Percentiles rank a stretch among this genome's conserved stretches.
Conservation (phyloP, 495 filamentous ascomycete species). For the Aspergillus cavernicola region DNA sequence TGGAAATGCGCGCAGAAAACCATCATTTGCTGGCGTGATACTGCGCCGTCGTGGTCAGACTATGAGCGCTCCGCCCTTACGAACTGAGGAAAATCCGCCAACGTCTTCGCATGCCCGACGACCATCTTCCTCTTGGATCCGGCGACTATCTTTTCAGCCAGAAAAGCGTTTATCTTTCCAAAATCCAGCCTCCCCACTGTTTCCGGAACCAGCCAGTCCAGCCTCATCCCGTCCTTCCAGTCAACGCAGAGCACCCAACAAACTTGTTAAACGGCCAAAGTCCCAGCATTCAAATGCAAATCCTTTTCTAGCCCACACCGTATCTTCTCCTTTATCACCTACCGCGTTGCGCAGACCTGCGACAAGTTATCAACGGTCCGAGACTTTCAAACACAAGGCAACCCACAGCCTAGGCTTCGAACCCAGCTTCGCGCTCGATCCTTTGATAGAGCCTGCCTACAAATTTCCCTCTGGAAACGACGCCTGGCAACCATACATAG, state of each 20-base stretch:
- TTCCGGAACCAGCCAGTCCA: conserved; percentile 66
- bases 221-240: conserved; percentile 48
- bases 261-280: conserved; percentile 78
- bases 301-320: conserved; percentile 24
- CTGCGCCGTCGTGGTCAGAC: conserved; percentile 38
- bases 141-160: conserved; percentile 71
- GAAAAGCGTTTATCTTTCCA: conserved; percentile 64
- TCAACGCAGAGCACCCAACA: conserved; percentile 64
- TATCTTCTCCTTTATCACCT: conserved; percentile 50
- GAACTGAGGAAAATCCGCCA: conserved; percentile 25
- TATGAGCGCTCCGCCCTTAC: conserved; percentile 33
- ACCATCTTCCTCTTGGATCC: conserved; percentile 69
- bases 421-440: conserved; percentile 17
- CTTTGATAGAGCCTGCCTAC: conserved; percentile 14
- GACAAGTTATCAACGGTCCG: conserved; percentile 82
- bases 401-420: conserved; percentile 32
- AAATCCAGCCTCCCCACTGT: conserved; percentile 64
- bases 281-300: conserved; percentile 53
- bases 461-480: conserved; percentile 16
- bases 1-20: conserved; percentile 26
- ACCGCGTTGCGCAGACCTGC: conserved; percentile 66
- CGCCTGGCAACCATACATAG: conserved; percentile 48
- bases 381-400: conserved; percentile 55
- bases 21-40: conserved; percentile 55
- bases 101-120: conserved; percentile 42